phyloP scores from a whole-genome alignment of 2,329 filamentous ascomycete species.

The Beauveria scarabaeidicola region DNA sequence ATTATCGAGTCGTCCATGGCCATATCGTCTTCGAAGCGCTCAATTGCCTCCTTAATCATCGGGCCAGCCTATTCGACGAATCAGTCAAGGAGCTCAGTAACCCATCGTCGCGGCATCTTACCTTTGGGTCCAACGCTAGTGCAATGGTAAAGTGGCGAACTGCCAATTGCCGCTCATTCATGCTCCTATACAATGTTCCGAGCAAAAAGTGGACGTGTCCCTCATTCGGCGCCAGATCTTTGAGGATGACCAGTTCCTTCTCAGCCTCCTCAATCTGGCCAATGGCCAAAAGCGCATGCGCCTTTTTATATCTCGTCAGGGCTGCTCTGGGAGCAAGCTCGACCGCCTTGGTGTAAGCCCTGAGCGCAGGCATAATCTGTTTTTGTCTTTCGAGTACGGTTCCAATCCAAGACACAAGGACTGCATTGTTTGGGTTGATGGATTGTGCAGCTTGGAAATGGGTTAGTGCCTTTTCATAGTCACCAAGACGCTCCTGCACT shows the following conservation, averaged over 20 bases:
- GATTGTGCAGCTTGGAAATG: conserved; percentile 82
- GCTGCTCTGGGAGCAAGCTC: conserved; percentile 73
- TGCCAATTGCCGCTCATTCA: conserved; percentile 68
- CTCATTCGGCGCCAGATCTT: conserved; percentile 87
- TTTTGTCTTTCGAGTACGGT: conserved; percentile 83
- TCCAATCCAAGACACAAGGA: conserved; percentile 87
- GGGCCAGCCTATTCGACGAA: conserved; percentile 60
- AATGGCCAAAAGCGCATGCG: conserved; percentile 73
- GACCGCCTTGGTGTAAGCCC: conserved; percentile 74
- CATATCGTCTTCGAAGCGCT: conserved; percentile 75
- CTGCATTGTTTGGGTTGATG: conserved; percentile 91
- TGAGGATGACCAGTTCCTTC: conserved; percentile 75
- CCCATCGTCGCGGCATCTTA: conserved; percentile 31
- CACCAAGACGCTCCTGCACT: conserved; percentile 84
- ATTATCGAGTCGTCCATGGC: conserved; percentile 61
- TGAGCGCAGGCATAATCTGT: conserved; percentile 67
- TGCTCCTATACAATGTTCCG: conserved; percentile 69
- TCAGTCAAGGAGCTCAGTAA: neutral
- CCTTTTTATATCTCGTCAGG: conserved; percentile 87
- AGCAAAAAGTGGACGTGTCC: conserved; percentile 93
- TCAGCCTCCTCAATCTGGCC: conserved; percentile 63
- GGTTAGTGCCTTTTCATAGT: conserved; percentile 80
- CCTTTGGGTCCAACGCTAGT: conserved; percentile 92
- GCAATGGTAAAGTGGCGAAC: conserved; percentile 92
- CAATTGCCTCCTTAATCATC: conserved; percentile 94